A percentile compares a stretch with the other conserved stretches of the same genome.
Conservation (phyloP, 2,329 filamentous ascomycete species). For the Epichloe scottii region DNA sequence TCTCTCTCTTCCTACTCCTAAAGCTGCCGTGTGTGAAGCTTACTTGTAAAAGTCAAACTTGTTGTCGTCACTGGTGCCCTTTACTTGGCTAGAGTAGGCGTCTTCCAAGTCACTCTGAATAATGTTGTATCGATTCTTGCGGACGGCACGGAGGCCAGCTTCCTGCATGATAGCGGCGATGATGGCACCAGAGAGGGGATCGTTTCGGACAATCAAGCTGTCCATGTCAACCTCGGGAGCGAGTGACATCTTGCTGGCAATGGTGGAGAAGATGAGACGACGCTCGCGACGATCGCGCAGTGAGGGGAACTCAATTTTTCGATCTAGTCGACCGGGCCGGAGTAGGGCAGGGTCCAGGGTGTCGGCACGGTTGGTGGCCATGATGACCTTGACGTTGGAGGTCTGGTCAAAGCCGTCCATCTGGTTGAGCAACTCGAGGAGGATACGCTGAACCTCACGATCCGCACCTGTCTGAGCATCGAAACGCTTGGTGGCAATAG, state of each 20-base stretch:
- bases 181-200: constrained; percentile 86
- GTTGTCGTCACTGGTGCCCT: constrained; percentile 54
- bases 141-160: constrained; percentile 81
- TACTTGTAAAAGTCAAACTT: constrained; percentile 93
- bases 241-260: constrained; percentile 92
- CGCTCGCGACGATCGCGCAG: constrained; percentile 88
- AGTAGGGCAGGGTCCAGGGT: constrained; percentile 91
- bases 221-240: constrained; percentile 95
- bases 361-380: constrained; percentile 97
- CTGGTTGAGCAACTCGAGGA: constrained; percentile 94
- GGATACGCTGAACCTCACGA: constrained; percentile 94
- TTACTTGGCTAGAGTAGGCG: constrained; percentile 93
- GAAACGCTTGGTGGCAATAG: constrained; percentile 97
- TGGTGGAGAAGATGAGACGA: constrained; percentile 93
- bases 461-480: constrained; percentile 97
- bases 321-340: constrained; percentile 85
- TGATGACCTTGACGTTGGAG: constrained; percentile 98
- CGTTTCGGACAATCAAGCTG: constrained; percentile 90
- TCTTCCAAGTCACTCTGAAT: constrained; percentile 95
- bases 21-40: constrained; percentile 7
- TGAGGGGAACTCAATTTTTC: constrained; percentile 98
- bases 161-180: constrained; percentile 99
- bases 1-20: neutral
- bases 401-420: constrained; percentile 99
- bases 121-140: constrained; percentile 98